Percentiles rank a stretch among this genome's conserved stretches.
Evolutionary conservation across 345 rosid species (phyloP).

Genomic region (Lepidium aucheri): DNA sequence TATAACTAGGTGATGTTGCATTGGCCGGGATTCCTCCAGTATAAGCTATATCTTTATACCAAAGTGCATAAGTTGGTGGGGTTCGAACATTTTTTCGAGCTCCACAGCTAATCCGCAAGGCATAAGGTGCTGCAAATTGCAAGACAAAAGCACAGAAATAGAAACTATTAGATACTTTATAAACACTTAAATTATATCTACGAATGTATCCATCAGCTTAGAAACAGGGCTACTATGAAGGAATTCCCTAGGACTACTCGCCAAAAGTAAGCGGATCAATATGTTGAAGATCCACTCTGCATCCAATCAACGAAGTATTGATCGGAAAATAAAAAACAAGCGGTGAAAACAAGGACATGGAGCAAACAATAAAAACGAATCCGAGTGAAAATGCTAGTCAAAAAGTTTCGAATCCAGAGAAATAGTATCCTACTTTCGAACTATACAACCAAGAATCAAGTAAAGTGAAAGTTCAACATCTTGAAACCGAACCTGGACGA

Average conservation of each 20-base stretch:
- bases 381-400: background rate
- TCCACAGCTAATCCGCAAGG: conserved; percentile 90
- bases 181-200: background rate
- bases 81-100: conserved; percentile 53
- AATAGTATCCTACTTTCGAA: background rate
- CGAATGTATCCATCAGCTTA: background rate
- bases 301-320: background rate
- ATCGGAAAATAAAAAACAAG: background rate
- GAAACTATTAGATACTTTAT: background rate
- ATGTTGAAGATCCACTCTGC: background rate
- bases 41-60: conserved; percentile 88
- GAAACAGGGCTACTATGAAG: background rate
- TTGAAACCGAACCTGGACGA: conserved; percentile 39
- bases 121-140: conserved; percentile 63
- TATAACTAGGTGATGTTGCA: conserved; percentile 41
- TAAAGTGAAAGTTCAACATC: conserved; percentile 1
- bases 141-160: background rate
- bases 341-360: background rate
- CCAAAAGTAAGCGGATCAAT: background rate
- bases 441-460: background rate
- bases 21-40: conserved; percentile 85
- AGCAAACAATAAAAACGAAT: background rate
- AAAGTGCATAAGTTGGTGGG: conserved; percentile 65
- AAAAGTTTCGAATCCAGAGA: conserved; percentile 2
- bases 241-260: background rate